Conservation (phyloP, 352 stramenopile genomes). For the Blastocystis sp. region DNA sequence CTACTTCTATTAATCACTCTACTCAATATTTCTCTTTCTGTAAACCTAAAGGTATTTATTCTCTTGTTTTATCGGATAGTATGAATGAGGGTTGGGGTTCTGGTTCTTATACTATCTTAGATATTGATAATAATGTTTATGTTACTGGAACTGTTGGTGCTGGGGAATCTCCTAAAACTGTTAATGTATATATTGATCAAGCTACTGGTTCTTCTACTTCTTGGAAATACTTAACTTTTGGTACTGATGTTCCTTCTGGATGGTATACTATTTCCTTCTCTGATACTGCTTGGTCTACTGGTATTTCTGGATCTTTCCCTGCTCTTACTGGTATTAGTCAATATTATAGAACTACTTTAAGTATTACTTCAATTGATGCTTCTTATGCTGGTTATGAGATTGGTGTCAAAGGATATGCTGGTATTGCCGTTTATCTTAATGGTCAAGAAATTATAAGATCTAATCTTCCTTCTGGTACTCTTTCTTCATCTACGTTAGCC, state of each 20-base stretch:
- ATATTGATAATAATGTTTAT: no score
- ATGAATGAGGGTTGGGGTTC: constrained; percentile 2
- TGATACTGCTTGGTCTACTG: background rate
- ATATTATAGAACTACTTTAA: constrained; percentile 20
- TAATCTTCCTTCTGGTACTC: background rate
- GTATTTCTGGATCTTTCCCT: background rate
- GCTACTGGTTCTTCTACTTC: no score
- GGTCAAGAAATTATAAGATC: constrained; percentile 12
- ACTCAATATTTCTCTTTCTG: constrained; percentile 14
- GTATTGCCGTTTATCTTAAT: constrained; percentile 23
- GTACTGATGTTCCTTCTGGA: background rate
- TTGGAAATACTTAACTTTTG: constrained; percentile 6
- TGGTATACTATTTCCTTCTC: background rate
- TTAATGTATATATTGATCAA: no score
- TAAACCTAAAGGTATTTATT: background rate
- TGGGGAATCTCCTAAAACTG: no score
- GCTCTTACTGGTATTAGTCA: constrained; percentile 6
- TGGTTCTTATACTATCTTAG: no score
- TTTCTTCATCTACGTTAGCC: background rate
- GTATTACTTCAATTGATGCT: background rate
- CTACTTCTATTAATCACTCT: background rate
- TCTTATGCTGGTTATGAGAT: background rate
- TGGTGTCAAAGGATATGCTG: constrained; percentile 19
- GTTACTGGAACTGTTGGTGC: no score
- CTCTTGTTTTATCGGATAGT: background rate